Evolutionary conservation across 1,284 basidiomycete species (phyloP).

Genomic region (Mycosarcoma mackinlayi): DNA sequence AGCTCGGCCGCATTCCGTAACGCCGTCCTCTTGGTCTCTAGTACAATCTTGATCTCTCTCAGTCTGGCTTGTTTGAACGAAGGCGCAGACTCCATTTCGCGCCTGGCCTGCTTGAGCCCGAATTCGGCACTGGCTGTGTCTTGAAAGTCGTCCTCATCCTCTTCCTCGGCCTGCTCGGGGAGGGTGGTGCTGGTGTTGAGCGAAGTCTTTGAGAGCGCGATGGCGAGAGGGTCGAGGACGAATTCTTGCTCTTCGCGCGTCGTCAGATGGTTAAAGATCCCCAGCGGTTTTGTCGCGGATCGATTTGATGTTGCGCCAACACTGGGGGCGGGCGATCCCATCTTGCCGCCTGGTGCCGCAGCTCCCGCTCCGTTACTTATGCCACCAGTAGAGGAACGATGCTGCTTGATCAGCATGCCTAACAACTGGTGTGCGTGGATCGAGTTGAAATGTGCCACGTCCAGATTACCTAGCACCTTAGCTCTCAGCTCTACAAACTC

Average conservation of each 20-base stretch:
- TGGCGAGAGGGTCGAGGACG: slow-evolving; percentile 40
- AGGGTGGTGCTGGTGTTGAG: slow-evolving; percentile 17
- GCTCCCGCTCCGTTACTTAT: not conserved
- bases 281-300: slow-evolving; percentile 23
- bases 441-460: slow-evolving; percentile 54
- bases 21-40: slow-evolving; percentile 46
- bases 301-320: slow-evolving; percentile 17
- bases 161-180: slow-evolving; percentile 9
- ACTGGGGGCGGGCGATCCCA: slow-evolving; percentile 31
- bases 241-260: slow-evolving; percentile 35
- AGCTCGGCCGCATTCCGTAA: slow-evolving; percentile 45
- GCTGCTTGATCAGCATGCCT: slow-evolving; percentile 53
- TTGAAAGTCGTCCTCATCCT: slow-evolving; percentile 18
- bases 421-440: slow-evolving; percentile 59
- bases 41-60: slow-evolving; percentile 38
- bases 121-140: slow-evolving; percentile 23
- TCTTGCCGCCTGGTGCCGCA: slow-evolving; percentile 7
- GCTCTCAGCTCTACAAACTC: slow-evolving; percentile 53
- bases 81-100: slow-evolving; percentile 14
- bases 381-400: slow-evolving; percentile 5
- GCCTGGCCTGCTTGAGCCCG: slow-evolving; percentile 20
- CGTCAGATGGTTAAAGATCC: slow-evolving; percentile 37
- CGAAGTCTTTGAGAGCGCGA: slow-evolving; percentile 26
- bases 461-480: slow-evolving; percentile 48
- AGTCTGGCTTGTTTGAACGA: slow-evolving; percentile 13